Percentiles rank a stretch among this genome's conserved stretches.
phyloP scores from a whole-genome alignment of 2,329 filamentous ascomycete genomes.

The Aspergillus hortae region DNA sequence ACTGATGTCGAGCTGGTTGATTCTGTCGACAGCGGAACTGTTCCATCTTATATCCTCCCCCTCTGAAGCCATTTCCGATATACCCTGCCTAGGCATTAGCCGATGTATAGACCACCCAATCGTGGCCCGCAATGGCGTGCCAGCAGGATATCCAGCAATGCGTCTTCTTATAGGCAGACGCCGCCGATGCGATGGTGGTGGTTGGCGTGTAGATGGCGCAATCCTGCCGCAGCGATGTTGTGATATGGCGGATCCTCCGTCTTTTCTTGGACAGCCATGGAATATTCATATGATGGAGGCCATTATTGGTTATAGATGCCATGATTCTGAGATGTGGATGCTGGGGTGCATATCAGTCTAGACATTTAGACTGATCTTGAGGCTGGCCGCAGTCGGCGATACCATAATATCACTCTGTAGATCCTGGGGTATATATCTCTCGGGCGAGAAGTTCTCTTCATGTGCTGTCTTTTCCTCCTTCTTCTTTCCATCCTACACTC shows the following conservation, averaged over 20 bases:
- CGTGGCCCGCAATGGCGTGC: slow-evolving; percentile 1
- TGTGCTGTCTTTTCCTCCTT: too few species aligned
- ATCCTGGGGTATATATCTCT: too few species aligned
- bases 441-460: too few species aligned
- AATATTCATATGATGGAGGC: not conserved
- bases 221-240: not conserved
- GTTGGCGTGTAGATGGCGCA: not conserved
- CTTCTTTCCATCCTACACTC: too few species aligned
- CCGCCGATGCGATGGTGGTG: not conserved
- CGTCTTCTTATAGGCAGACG: not conserved
- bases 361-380: not conserved
- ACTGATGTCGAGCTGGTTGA: too few species aligned
- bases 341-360: not conserved
- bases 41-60: not conserved
- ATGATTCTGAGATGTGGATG: not conserved
- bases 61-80: too few species aligned
- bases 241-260: not conserved
- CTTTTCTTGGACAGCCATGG: not conserved
- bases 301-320: not conserved
- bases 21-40: not conserved
- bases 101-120: not conserved
- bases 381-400: too few species aligned
- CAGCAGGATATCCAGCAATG: not conserved
- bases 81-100: too few species aligned
- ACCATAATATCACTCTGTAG: too few species aligned